A percentile compares a stretch with the other conserved stretches of the same genome.
phyloP scores from a whole-genome alignment of 2,329 filamentous ascomycete genomes.

The Verticillium albo-atrum region DNA sequence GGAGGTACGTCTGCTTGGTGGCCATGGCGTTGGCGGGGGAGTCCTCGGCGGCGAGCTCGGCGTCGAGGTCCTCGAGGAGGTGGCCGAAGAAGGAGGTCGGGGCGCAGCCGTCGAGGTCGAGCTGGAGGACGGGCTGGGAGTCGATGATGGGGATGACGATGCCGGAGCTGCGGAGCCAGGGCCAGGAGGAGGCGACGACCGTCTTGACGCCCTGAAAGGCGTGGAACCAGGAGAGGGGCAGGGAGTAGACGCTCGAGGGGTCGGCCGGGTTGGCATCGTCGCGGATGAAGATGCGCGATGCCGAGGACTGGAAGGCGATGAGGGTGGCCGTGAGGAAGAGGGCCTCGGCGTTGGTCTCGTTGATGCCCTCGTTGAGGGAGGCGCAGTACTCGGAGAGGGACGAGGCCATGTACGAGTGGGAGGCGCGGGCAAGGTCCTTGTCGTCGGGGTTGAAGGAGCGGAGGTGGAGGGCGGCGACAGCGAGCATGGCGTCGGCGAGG shows the following conservation, averaged over 20 bases:
- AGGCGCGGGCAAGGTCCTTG: conserved; percentile 54
- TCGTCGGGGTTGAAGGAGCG: conserved; percentile 54
- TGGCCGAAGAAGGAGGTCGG: conserved; percentile 56
- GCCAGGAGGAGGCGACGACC: conserved; percentile 60
- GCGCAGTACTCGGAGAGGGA: conserved; percentile 57
- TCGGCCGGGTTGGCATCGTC: conserved; percentile 43
- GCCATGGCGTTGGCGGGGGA: conserved; percentile 24
- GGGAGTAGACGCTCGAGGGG: conserved; percentile 41
- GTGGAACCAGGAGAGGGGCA: conserved; percentile 63
- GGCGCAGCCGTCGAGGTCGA: conserved; percentile 50
- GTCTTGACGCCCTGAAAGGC: conserved; percentile 65
- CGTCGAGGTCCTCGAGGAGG: conserved; percentile 50
- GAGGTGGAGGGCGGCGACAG: conserved; percentile 59
- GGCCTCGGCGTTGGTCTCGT: conserved; percentile 54
- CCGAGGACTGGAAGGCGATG: conserved; percentile 63
- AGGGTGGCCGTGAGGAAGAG: conserved; percentile 59
- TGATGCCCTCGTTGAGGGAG: conserved; percentile 52
- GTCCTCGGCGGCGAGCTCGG: conserved; percentile 20
- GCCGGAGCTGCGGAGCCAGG: conserved; percentile 54
- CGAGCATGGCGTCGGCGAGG: conserved; percentile 59
- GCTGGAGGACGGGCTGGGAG: conserved; percentile 56
- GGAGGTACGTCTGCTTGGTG: conserved; percentile 54
- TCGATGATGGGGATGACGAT: conserved; percentile 59
- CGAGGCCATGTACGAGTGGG: conserved; percentile 61
- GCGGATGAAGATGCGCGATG: conserved; percentile 58